Percentiles rank a stretch among this genome's conserved stretches.
Evolutionary conservation across 768 basidiomycete genomes (phyloP).

Genomic region (Phylloporus sp.): DNA sequence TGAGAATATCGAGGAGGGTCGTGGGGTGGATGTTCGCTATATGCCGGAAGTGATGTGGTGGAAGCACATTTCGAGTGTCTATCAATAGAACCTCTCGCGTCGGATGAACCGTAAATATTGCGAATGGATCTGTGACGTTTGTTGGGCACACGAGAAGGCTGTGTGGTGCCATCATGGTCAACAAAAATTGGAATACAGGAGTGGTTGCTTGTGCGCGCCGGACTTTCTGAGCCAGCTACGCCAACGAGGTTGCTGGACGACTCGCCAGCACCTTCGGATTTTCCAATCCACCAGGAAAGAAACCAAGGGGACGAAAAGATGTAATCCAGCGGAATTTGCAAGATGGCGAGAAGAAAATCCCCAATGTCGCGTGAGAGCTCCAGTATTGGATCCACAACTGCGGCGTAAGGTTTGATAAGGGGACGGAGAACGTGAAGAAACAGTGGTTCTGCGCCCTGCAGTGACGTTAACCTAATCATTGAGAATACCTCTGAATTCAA

Average conservation of each 20-base stretch:
- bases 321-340: slow-evolving; percentile 37
- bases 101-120: slow-evolving; percentile 10
- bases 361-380: slow-evolving; percentile 59
- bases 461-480: slow-evolving; percentile 8
- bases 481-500: slow-evolving; percentile 10
- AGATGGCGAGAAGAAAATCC: slow-evolving; percentile 49
- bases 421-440: slow-evolving; percentile 79
- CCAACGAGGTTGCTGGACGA: not conserved
- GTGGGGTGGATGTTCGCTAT: slow-evolving; percentile 19
- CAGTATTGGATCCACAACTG: slow-evolving; percentile 58
- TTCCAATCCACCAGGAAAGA: slow-evolving; percentile 17
- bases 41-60: slow-evolving; percentile 20
- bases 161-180: slow-evolving; percentile 6
- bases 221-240: slow-evolving; percentile 1
- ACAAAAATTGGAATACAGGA: slow-evolving; percentile 12
- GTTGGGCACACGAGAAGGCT: slow-evolving; percentile 6
- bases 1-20: slow-evolving; percentile 24
- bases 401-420: slow-evolving; percentile 66
- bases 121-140: slow-evolving; percentile 13
- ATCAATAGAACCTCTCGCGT: slow-evolving; percentile 3
- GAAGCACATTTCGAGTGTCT: slow-evolving; percentile 16
- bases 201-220: slow-evolving; percentile 5
- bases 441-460: slow-evolving; percentile 80
- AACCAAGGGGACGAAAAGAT: slow-evolving; percentile 31
- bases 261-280: slow-evolving; percentile 9